phyloP scores from a whole-genome alignment of 192 early-diverging fungal genomes.

The Coemansia sp. region DNA sequence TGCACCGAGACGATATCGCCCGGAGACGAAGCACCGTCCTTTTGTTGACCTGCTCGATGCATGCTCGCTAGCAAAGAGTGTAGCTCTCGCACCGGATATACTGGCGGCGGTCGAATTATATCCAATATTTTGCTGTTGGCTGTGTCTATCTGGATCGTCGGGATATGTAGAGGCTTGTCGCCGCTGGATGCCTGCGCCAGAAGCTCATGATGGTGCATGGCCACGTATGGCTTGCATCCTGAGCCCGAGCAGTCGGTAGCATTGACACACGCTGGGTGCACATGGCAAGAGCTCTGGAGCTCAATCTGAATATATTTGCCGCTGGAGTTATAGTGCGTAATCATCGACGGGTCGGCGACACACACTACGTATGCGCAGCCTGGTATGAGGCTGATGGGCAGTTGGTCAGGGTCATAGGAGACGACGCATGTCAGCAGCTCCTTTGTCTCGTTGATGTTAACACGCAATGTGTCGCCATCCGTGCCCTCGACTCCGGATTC shows the following conservation, averaged over 20 bases:
- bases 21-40: not conserved
- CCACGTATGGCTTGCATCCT: not conserved
- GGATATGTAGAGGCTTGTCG: not conserved
- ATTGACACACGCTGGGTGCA: not conserved
- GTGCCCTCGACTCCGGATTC: not conserved
- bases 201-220: not conserved
- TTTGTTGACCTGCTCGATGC: not conserved
- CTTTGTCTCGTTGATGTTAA: not conserved
- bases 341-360: not conserved
- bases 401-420: constrained; percentile 1
- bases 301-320: not conserved
- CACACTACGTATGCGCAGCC: constrained; percentile 33
- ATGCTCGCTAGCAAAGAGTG: not conserved
- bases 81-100: constrained; percentile 2
- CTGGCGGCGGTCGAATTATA: not conserved
- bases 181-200: not conserved
- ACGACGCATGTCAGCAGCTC: constrained; percentile 9
- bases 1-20: constrained; percentile 11
- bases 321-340: not conserved
- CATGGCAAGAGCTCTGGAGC: not conserved
- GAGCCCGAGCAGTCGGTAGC: not conserved
- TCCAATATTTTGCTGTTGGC: not conserved
- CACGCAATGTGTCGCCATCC: not conserved
- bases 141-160: constrained; percentile 6
- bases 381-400: constrained; percentile 11